A percentile compares a stretch with the other conserved stretches of the same genome.
These are phyloP conservation scores for Fusarium floridanum DNA, from an alignment of 2,329 filamentous ascomycete genomes.

Conservation along the genomic window DNA sequence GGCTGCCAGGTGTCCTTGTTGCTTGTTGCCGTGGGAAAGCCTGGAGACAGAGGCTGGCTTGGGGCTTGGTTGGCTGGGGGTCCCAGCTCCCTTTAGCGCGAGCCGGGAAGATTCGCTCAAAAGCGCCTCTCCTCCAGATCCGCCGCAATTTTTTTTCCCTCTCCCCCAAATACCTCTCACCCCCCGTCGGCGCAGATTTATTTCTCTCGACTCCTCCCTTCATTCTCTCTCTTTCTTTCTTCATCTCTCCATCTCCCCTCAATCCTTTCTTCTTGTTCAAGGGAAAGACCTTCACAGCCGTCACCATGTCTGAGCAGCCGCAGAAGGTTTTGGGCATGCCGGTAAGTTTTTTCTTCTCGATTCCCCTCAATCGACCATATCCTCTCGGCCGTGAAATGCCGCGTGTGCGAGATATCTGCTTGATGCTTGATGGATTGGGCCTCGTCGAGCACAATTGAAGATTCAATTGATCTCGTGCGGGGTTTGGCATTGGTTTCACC, in stretches of 20 bases:
- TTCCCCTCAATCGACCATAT: conserved; percentile 20
- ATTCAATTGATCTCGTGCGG: conserved; percentile 33
- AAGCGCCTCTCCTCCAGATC: conserved; percentile 60
- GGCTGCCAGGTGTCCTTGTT: conserved; percentile 46
- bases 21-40: conserved; percentile 51
- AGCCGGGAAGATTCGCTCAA: conserved; percentile 68
- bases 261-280: conserved; percentile 65
- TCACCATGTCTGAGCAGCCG: conserved; percentile 69
- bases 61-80: conserved; percentile 42
- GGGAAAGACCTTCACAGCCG: conserved; percentile 56
- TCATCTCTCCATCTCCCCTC: conserved; percentile 71
- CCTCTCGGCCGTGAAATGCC: conserved; percentile 45
- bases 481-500: neutral
- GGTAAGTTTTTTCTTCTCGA: conserved; percentile 60
- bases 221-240: conserved; percentile 59
- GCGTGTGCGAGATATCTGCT: conserved; percentile 42
- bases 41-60: conserved; percentile 36
- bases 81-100: conserved; percentile 51
- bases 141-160: conserved; percentile 65
- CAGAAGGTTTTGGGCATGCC: conserved; percentile 76
- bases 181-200: conserved; percentile 61
- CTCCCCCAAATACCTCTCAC: conserved; percentile 57
- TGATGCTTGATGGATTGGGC: conserved; percentile 14
- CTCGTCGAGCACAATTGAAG: conserved; percentile 8
- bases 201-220: conserved; percentile 56